Conservation (phyloP, 768 basidiomycete genomes). For the Macrolepiota albuminosa region DNA sequence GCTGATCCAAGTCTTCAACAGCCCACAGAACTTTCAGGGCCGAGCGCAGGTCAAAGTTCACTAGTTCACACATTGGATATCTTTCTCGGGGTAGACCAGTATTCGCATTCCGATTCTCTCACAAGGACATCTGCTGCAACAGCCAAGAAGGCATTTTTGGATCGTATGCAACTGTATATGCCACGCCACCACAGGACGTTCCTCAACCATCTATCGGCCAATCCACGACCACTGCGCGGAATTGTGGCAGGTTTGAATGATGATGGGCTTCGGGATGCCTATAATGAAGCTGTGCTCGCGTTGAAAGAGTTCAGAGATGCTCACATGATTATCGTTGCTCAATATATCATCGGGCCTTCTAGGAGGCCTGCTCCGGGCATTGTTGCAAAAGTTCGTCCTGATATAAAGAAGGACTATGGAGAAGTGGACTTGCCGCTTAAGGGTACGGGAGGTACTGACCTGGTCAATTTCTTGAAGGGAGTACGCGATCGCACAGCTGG, state of each 20-base stretch:
- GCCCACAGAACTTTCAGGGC: slow-evolving; percentile 66
- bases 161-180: slow-evolving; percentile 82
- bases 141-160: slow-evolving; percentile 47
- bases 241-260: slow-evolving; percentile 42
- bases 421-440: slow-evolving; percentile 31
- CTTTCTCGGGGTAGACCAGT: slow-evolving; percentile 67
- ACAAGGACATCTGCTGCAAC: slow-evolving; percentile 22
- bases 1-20: slow-evolving; percentile 33
- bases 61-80: slow-evolving; percentile 73
- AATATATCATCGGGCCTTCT: slow-evolving; percentile 78
- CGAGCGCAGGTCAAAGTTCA: slow-evolving; percentile 82
- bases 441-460: slow-evolving; percentile 80
- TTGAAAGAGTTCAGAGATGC: slow-evolving; percentile 75
- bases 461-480: slow-evolving; percentile 73
- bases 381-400: slow-evolving; percentile 14
- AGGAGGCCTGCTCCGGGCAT: slow-evolving; percentile 25
- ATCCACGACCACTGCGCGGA: slow-evolving; percentile 56
- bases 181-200: slow-evolving; percentile 77
- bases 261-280: slow-evolving; percentile 43
- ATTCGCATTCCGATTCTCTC: slow-evolving; percentile 22
- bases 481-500: slow-evolving; percentile 65
- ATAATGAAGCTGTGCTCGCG: slow-evolving; percentile 61
- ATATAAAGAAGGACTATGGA: slow-evolving; percentile 10
- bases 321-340: slow-evolving; percentile 71
- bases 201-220: slow-evolving; percentile 58